These are phyloP conservation scores for Phytopythium delawarense DNA, from an alignment of 352 stramenopile genomes.

Conservation along the genomic window DNA sequence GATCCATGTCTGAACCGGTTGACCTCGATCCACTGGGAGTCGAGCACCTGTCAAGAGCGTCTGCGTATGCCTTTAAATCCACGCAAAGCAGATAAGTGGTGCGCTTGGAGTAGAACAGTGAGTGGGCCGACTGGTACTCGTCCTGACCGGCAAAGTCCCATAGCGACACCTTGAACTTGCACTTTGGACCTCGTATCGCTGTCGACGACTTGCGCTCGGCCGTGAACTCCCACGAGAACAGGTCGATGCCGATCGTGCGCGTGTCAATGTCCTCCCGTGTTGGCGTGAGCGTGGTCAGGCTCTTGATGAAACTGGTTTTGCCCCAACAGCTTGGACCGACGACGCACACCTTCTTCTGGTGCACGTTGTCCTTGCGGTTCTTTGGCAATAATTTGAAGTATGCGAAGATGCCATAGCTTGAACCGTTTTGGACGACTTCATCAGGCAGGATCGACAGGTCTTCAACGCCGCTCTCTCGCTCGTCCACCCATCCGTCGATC, in stretches of 20 bases:
- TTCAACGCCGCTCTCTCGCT: not conserved
- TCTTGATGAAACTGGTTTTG: slow-evolving; percentile 33
- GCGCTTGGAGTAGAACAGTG: slow-evolving; percentile 15
- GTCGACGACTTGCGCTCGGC: not conserved
- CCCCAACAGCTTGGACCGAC: slow-evolving; percentile 24
- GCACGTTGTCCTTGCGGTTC: too few species aligned
- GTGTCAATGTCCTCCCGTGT: slow-evolving; percentile 14
- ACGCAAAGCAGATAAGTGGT: slow-evolving; percentile 16
- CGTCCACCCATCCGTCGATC: not conserved
- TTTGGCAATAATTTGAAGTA: not conserved
- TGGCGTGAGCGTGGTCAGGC: slow-evolving; percentile 10
- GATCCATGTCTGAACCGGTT: not conserved
- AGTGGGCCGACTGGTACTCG: slow-evolving; percentile 15
- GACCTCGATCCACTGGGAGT: too few species aligned
- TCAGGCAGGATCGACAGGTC: not conserved
- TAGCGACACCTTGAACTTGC: slow-evolving; percentile 11
- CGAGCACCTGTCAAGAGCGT: not conserved
- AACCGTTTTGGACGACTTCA: not conserved
- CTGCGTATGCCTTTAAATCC: slow-evolving; percentile 6
- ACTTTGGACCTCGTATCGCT: not conserved
- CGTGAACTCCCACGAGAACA: slow-evolving; percentile 22
- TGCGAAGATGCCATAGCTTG: not conserved
- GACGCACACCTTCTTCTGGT: slow-evolving; percentile 24
- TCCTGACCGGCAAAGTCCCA: slow-evolving; percentile 21
- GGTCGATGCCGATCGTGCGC: slow-evolving; percentile 31